phyloP scores from a whole-genome alignment of 257 asterid species.

The Plectranthus barbatus region DNA sequence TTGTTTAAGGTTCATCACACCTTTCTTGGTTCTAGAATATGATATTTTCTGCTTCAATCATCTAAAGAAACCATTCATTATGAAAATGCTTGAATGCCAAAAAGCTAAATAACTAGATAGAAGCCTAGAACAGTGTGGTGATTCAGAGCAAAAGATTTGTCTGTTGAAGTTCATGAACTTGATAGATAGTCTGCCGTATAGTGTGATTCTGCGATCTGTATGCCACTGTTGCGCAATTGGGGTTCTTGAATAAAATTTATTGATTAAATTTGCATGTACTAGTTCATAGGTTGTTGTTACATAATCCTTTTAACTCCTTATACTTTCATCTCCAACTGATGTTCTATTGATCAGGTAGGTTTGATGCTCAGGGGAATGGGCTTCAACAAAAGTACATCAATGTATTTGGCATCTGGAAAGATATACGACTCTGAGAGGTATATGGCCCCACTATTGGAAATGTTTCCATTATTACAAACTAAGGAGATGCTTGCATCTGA shows the following conservation, averaged over 20 bases:
- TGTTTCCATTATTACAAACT: slow-evolving; percentile 92
- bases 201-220: neutral
- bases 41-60: neutral
- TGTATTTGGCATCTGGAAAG: slow-evolving; percentile 91
- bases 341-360: slow-evolving; percentile 67
- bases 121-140: neutral
- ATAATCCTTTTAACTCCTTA: neutral
- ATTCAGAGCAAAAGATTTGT: neutral
- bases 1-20: neutral
- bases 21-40: neutral
- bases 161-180: neutral
- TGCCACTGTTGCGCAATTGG: neutral
- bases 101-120: neutral
- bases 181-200: neutral
- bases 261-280: too few relatives aligned
- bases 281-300: neutral
- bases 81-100: neutral
- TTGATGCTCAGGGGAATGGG: slow-evolving; percentile 99
- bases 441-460: slow-evolving; percentile 86
- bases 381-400: slow-evolving; percentile 67
- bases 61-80: neutral
- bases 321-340: slow-evolving; percentile 9
- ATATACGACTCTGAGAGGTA: slow-evolving; percentile 86
- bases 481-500: slow-evolving; percentile 82
- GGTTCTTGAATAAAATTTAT: neutral